A percentile compares a stretch with the other conserved stretches of the same genome.
Evolutionary conservation across 257 asterid genomes (phyloP).

Genomic region (Datura wrightii): DNA sequence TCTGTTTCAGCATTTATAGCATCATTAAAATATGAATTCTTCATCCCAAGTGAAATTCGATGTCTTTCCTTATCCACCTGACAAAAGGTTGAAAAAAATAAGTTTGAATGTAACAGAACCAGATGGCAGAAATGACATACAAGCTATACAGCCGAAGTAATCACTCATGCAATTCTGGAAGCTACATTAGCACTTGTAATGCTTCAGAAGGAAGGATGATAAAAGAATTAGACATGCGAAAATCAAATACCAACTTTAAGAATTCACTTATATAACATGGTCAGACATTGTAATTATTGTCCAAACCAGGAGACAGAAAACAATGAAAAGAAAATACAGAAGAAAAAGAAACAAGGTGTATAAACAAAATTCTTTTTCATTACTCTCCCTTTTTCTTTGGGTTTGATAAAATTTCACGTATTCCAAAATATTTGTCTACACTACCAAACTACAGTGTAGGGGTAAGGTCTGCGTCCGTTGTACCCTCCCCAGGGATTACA

Average conservation of each 20-base stretch:
- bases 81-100: neutral
- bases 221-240: no score
- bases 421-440: constrained; percentile 23
- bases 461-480: no score
- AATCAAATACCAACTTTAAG: neutral
- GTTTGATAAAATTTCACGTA: neutral
- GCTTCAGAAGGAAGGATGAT: no score
- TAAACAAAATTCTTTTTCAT: neutral
- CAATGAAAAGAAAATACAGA: neutral
- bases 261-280: neutral
- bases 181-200: no score
- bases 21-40: constrained; percentile 63
- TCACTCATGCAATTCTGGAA: no score
- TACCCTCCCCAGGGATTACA: no score
- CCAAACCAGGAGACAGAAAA: neutral
- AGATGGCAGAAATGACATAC: neutral
- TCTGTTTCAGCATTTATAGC: constrained; percentile 45
- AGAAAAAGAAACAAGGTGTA: neutral
- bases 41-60: constrained; percentile 92
- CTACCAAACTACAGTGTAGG: no score
- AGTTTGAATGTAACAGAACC: neutral
- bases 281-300: neutral
- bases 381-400: neutral
- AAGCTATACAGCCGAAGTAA: neutral
- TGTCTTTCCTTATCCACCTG: constrained; percentile 93